Evolutionary conservation across 305 asterid species (phyloP).

Genomic region (Nicotiana rustica): DNA sequence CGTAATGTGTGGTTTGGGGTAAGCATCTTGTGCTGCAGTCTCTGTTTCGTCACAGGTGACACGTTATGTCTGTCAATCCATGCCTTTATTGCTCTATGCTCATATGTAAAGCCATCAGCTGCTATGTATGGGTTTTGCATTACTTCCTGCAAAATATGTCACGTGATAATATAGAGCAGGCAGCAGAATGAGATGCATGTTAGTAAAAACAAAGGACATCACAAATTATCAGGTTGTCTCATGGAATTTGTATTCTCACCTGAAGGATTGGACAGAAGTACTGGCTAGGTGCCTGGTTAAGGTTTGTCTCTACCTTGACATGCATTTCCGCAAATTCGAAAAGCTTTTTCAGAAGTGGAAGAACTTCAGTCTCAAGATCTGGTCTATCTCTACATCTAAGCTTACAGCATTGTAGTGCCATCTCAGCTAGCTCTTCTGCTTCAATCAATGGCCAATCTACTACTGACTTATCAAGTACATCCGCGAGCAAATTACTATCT

Average conservation of each 20-base stretch:
- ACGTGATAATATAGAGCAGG: not conserved
- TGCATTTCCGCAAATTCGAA: conserved; percentile 64
- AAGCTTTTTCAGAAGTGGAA: conserved; percentile 72
- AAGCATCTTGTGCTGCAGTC: conserved; percentile 59
- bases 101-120: conserved; percentile 90
- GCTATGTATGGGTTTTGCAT: conserved; percentile 91
- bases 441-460: conserved; percentile 74
- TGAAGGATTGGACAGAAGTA: conserved; percentile 88
- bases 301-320: conserved; percentile 41
- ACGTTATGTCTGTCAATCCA: conserved; percentile 70
- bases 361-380: conserved; percentile 78
- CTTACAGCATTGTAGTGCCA: conserved; percentile 72
- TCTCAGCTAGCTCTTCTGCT: conserved; percentile 69
- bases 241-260: conserved; percentile 47
- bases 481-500: conserved; percentile 47
- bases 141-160: conserved; percentile 63
- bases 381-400: conserved; percentile 91
- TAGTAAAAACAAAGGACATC: not conserved
- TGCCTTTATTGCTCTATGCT: conserved; percentile 68
- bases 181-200: not conserved
- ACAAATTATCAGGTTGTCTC: not conserved
- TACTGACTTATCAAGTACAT: conserved; percentile 73
- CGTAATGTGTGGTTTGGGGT: conserved; percentile 71
- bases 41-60: conserved; percentile 80
- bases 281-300: conserved; percentile 63